Evolutionary conservation across 331 rosid genomes (phyloP), one percentile per base, ranked within the genome.

Genomic region (Prunus yedoensis): DNA sequence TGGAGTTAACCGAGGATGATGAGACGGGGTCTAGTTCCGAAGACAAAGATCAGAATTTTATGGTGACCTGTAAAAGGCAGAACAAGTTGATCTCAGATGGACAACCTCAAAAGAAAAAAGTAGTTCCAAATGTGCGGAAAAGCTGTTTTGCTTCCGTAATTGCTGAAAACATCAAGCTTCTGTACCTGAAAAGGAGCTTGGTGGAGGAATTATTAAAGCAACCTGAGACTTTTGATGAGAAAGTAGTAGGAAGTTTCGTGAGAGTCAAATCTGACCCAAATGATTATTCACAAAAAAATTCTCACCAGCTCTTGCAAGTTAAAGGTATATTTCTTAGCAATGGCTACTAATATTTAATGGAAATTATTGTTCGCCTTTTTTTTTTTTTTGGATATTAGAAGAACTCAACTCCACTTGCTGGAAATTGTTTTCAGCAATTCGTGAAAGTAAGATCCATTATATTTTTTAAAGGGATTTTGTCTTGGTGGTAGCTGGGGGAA

Each of bases 201-300:
- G 85, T 93, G 75, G 94, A 85, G 83, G 85, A 84, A 60, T 77
- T 93, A 61, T 60, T 80, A 78, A 85, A 85, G 87, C 78, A 85
- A 64, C 84, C 82, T 10, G 86, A 85, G 74, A 83, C 66, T 62
- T 89, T 87, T 79, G 88, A 82, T 45, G 58, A 66, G 16, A 93
- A 93, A 80, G 87, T 91, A 20, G 76, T 79, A 59, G 98, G 97
- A 71, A 77, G 98, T 83, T 91, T 87, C 78, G 94, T 93, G 23
- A 87, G 93, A 81, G 83, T 88, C 46, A 93, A 87, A 74, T 66
- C 88, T 54, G 93, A 91, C 63, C 94, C 94, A 1, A 70, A 79
- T 66, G 98, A 93, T 79, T 88, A 84, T 74, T 74, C 81, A 25
- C 96, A 91, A 87, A 88, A 21, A 79, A 88, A 87, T 66, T 83